phyloP scores from a whole-genome alignment of 208 protist species.

The Trypanosoma vivax region DNA sequence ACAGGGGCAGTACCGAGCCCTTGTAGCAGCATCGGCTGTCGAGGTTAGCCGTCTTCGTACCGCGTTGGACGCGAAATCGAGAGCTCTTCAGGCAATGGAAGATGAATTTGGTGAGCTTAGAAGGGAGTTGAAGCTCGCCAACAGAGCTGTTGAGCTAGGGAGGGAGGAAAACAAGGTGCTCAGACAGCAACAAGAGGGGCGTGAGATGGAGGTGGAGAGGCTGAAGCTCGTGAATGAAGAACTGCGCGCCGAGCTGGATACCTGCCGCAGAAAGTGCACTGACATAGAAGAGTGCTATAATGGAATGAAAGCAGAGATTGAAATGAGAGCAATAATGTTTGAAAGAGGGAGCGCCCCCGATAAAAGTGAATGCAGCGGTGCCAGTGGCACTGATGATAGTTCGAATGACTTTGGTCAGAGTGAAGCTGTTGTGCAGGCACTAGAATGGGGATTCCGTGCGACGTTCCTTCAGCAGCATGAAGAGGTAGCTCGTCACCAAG shows the following conservation, averaged over 20 bases:
- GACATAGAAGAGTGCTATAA: neutral
- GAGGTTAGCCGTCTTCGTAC: neutral
- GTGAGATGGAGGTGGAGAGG: conserved; percentile 7
- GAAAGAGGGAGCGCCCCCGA: no score
- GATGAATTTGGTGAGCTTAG: conserved; percentile 7
- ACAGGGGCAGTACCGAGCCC: conserved; percentile 17
- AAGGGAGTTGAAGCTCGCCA: conserved; percentile 1
- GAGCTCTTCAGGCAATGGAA: neutral
- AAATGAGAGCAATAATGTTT: neutral
- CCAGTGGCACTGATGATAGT: neutral
- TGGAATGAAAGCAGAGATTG: neutral
- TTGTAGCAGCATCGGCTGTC: conserved; percentile 11
- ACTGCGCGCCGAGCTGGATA: neutral
- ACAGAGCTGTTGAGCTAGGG: neutral
- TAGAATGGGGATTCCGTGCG: neutral
- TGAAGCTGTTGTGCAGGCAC: neutral
- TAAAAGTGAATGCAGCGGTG: no score
- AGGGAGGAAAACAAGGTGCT: neutral
- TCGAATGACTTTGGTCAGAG: neutral
- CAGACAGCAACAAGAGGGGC: neutral
- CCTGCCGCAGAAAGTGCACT: neutral
- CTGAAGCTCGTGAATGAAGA: neutral
- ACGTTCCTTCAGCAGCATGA: neutral
- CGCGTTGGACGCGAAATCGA: neutral
- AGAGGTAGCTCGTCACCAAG: neutral